phyloP scores from a whole-genome alignment of 768 basidiomycete genomes.

The Hydnomerulius pinastri region DNA sequence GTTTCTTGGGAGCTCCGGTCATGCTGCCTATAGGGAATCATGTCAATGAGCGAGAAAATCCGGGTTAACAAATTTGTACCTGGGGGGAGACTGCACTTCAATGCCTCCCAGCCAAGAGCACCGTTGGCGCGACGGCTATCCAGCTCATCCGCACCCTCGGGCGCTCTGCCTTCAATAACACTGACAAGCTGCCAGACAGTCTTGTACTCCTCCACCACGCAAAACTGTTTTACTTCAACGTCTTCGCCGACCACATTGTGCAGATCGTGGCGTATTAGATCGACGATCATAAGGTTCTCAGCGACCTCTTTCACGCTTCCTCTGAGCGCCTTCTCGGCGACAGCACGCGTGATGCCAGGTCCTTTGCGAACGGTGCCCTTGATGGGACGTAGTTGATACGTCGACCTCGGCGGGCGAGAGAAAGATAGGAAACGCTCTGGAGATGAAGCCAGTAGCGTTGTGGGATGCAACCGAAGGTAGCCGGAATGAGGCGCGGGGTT shows the following conservation, averaged over 20 bases:
- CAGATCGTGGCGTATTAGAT: slow-evolving; percentile 91
- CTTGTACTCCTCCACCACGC: slow-evolving; percentile 86
- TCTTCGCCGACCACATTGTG: slow-evolving; percentile 80
- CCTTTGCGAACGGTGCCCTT: slow-evolving; percentile 87
- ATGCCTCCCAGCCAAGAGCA: slow-evolving; percentile 75
- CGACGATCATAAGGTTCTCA: slow-evolving; percentile 98
- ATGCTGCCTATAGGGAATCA: slow-evolving; percentile 68
- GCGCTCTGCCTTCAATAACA: slow-evolving; percentile 76
- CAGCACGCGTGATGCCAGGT: slow-evolving; percentile 59
- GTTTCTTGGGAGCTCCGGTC: slow-evolving; percentile 97
- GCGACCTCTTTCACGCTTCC: slow-evolving; percentile 88
- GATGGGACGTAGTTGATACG: slow-evolving; percentile 88
- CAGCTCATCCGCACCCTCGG: slow-evolving; percentile 33
- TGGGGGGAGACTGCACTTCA: slow-evolving; percentile 81
- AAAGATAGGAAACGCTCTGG: slow-evolving; percentile 91
- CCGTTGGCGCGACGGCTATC: slow-evolving; percentile 39
- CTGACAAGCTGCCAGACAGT: slow-evolving; percentile 96
- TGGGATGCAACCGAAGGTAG: slow-evolving; percentile 75
- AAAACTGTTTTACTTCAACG: slow-evolving; percentile 84
- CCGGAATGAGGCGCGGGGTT: slow-evolving; percentile 92
- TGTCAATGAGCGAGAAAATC: slow-evolving; percentile 2
- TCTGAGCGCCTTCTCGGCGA: slow-evolving; percentile 61
- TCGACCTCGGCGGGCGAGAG: slow-evolving; percentile 60
- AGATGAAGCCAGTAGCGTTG: slow-evolving; percentile 80
- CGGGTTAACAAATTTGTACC: slow-evolving; percentile 46